A percentile compares a stretch with the other conserved stretches of the same genome.
phyloP scores from a whole-genome alignment of 257 asterid genomes.

The Leptodermis oblonga region DNA sequence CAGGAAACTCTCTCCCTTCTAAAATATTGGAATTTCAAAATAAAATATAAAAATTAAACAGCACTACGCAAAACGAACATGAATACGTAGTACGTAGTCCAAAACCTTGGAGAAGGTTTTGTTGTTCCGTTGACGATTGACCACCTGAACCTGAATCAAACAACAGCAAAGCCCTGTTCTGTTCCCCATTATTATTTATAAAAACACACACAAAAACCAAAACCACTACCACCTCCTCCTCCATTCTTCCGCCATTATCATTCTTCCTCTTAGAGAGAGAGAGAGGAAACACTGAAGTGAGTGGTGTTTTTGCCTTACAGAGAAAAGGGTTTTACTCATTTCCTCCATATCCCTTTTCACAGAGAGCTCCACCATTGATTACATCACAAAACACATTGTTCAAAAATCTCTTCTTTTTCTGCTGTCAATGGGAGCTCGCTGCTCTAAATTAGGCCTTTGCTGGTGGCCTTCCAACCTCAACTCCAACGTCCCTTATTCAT shows the following conservation, averaged over 20 bases:
- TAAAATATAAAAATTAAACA: too few relatives aligned
- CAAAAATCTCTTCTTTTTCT: constrained; percentile 5
- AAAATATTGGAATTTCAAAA: too few relatives aligned
- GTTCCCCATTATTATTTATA: constrained; percentile 4
- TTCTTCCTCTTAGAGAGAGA: constrained; percentile 8
- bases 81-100: too few relatives aligned
- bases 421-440: constrained; percentile 44
- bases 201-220: not conserved
- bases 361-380: not conserved
- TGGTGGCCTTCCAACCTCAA: constrained; percentile 34
- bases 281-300: not conserved
- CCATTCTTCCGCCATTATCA: not conserved
- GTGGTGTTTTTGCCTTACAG: not conserved
- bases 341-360: not conserved
- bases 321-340: constrained; percentile 11
- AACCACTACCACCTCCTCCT: not conserved
- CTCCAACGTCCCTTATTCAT: constrained; percentile 32
- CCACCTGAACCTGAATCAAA: constrained; percentile 17
- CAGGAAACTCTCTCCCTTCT: too few relatives aligned
- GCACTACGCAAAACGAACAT: too few relatives aligned
- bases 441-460: constrained; percentile 38
- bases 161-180: not conserved
- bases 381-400: not conserved
- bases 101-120: too few relatives aligned
- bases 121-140: too few relatives aligned